Percentiles rank a stretch among this genome's conserved stretches.
phyloP scores from a whole-genome alignment of 345 rosid species.

The Arabis hirsuta region DNA sequence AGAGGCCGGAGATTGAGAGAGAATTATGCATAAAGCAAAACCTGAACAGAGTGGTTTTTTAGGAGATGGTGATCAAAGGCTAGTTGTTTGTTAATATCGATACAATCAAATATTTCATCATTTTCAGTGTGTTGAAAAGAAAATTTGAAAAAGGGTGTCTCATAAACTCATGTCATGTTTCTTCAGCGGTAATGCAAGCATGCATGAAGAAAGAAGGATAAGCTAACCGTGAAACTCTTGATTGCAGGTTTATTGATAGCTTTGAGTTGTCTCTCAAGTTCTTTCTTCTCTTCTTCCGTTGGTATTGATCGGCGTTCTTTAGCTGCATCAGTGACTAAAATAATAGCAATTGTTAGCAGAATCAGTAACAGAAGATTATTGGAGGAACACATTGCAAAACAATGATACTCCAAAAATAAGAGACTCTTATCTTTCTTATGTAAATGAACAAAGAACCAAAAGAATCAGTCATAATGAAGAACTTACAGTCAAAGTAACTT shows the following conservation, averaged over 20 bases:
- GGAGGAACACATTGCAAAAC: slow-evolving; percentile 6
- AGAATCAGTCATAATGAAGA: slow-evolving; percentile 12
- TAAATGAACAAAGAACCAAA: background rate
- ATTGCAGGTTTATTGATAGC: slow-evolving; percentile 44
- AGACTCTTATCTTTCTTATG: background rate
- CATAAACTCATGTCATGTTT: background rate
- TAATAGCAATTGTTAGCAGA: slow-evolving; percentile 4
- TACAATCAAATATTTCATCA: slow-evolving; percentile 45
- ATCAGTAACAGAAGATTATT: background rate
- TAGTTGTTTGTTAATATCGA: slow-evolving; percentile 48
- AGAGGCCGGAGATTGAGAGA: background rate
- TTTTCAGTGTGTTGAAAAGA: slow-evolving; percentile 37
- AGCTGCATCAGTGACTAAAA: slow-evolving; percentile 17
- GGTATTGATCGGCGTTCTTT: background rate
- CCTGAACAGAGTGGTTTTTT: slow-evolving; percentile 43
- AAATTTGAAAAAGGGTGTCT: background rate
- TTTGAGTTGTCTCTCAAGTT: slow-evolving; percentile 40
- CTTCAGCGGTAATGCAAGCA: background rate
- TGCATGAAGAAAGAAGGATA: background rate
- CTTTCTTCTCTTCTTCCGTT: slow-evolving; percentile 36
- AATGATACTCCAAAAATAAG: background rate
- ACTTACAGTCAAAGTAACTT: background rate
- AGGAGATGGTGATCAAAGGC: slow-evolving; percentile 44
- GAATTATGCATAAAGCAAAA: background rate
- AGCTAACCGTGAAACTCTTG: slow-evolving; percentile 42